phyloP scores from a whole-genome alignment of 345 rosid species.

The Corymbia maculata region DNA sequence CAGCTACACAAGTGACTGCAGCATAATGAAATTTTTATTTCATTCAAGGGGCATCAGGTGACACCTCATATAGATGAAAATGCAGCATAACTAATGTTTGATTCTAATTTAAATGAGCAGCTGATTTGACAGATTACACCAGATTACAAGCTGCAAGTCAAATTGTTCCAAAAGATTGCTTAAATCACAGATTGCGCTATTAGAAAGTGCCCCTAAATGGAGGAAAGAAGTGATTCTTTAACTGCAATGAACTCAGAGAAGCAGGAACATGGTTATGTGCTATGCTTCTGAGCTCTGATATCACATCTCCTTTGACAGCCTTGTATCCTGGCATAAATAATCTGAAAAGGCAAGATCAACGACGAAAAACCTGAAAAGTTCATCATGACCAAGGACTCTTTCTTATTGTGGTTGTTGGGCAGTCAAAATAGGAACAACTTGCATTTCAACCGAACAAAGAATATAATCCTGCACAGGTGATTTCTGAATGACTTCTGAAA shows the following conservation, averaged over 20 bases:
- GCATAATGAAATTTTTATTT: background rate
- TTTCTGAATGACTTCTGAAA: background rate
- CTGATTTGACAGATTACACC: background rate
- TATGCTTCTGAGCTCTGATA: background rate
- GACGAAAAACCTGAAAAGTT: background rate
- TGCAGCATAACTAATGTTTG: background rate
- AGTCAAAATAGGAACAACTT: background rate
- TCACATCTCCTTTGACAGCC: background rate
- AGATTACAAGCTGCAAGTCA: background rate
- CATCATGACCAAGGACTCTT: background rate
- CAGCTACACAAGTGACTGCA: background rate
- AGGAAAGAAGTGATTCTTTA: background rate
- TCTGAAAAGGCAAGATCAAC: background rate
- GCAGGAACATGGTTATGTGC: background rate
- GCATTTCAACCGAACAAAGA: background rate
- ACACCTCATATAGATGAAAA: background rate
- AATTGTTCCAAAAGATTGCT: background rate
- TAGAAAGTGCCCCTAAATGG: background rate
- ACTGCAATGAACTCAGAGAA: background rate
- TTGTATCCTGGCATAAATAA: background rate
- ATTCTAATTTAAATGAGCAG: background rate
- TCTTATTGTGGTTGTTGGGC: background rate
- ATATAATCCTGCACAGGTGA: background rate
- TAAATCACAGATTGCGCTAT: background rate
- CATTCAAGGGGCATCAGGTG: background rate